Evolutionary conservation across 352 stramenopile species (phyloP).

Genomic region (Stephanocyclus meneghinianus): DNA sequence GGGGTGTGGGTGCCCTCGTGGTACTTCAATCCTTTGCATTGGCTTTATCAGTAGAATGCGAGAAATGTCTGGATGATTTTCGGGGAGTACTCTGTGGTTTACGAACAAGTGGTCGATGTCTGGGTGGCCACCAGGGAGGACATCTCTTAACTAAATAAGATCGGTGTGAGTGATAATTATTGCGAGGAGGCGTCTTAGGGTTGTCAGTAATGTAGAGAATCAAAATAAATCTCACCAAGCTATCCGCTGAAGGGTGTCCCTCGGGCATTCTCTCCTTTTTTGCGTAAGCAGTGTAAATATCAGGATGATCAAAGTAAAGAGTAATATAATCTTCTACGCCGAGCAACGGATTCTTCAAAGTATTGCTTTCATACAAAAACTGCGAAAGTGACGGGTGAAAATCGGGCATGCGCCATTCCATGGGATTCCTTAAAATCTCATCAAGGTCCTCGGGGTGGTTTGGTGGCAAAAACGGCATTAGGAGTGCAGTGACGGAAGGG

Average conservation of each 20-base stretch:
- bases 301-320: slow-evolving; percentile 22
- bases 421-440: slow-evolving; percentile 2
- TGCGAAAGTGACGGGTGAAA: background rate
- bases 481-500: background rate
- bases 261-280: slow-evolving; percentile 1
- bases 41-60: slow-evolving; percentile 6
- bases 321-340: slow-evolving; percentile 3
- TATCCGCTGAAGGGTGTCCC: slow-evolving; percentile 14
- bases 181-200: background rate
- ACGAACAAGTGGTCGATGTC: slow-evolving; percentile 32
- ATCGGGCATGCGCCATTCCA: background rate
- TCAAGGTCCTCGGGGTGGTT: background rate
- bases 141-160: slow-evolving; percentile 16
- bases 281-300: slow-evolving; percentile 12
- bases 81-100: slow-evolving; percentile 12
- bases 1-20: background rate
- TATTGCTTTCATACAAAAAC: background rate
- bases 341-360: background rate
- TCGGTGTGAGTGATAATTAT: background rate
- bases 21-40: slow-evolving; percentile 11
- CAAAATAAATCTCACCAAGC: slow-evolving; percentile 12
- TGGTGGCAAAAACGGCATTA: background rate
- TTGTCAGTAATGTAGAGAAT: background rate
- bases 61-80: slow-evolving; percentile 25
- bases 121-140: slow-evolving; percentile 22